These are phyloP conservation scores for Cyberlindnera xylosilytica DNA, from an alignment of 805 yeast species.

Conservation along the genomic window DNA sequence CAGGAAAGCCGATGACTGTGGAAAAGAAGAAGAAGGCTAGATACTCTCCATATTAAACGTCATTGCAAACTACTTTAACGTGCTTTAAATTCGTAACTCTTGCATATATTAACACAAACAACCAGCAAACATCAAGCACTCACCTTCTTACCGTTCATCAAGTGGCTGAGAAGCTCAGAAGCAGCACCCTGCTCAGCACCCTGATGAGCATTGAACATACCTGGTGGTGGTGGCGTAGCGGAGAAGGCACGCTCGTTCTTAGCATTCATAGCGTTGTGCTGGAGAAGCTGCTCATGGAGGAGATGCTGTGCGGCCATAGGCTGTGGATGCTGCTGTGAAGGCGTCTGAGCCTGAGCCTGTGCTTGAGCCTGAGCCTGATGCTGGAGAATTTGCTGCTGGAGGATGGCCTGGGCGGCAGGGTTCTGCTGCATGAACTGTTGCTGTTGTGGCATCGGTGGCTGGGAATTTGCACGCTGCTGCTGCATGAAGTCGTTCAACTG, in stretches of 20 bases:
- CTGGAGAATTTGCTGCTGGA: slow-evolving; percentile 27
- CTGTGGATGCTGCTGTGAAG: slow-evolving; percentile 19
- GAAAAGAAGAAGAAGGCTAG: slow-evolving; percentile 13
- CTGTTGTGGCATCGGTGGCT: slow-evolving; percentile 25
- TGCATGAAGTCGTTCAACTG: slow-evolving; percentile 23
- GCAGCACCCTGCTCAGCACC: slow-evolving; percentile 41
- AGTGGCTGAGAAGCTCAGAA: slow-evolving; percentile 77
- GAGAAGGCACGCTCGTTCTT: slow-evolving; percentile 34
- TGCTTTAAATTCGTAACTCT: too few relatives aligned
- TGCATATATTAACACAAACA: neutral
- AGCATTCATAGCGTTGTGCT: slow-evolving; percentile 10
- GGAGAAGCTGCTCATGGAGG: slow-evolving; percentile 27
- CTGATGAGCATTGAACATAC: slow-evolving; percentile 41
- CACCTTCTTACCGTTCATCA: slow-evolving; percentile 72
- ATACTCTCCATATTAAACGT: slow-evolving; percentile 18
- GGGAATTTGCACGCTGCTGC: slow-evolving; percentile 11
- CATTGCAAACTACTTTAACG: too few relatives aligned
- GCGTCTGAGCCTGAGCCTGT: slow-evolving; percentile 26
- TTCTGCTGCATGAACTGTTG: slow-evolving; percentile 15
- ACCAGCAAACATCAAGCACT: slow-evolving; percentile 23
- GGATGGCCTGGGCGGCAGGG: slow-evolving; percentile 21
- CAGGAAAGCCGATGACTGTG: slow-evolving; percentile 13
- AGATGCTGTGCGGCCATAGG: slow-evolving; percentile 23
- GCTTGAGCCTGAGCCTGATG: slow-evolving; percentile 20
- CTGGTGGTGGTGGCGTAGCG: slow-evolving; percentile 76